phyloP scores from a whole-genome alignment of 768 basidiomycete species.

The Royoungia palumana region DNA sequence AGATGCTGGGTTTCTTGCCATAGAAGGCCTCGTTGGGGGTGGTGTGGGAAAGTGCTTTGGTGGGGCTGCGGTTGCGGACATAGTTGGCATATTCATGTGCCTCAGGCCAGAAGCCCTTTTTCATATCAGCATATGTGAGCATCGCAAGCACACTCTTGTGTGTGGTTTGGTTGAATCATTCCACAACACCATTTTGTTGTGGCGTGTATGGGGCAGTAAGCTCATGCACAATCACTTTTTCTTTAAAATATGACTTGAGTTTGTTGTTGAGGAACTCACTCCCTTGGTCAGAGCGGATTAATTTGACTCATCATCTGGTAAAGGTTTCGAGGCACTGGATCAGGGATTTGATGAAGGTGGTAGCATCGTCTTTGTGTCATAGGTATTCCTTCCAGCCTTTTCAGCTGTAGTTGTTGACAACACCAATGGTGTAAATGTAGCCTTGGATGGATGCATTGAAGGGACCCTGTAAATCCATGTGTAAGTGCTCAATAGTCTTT shows the following conservation, averaged over 20 bases:
- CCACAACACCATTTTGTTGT: not conserved
- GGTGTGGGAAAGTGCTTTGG: not conserved
- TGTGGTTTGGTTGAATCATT: conserved; percentile 26
- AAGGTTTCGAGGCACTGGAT: not conserved
- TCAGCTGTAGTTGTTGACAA: conserved; percentile 5
- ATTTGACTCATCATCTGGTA: not conserved
- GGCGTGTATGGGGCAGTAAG: not conserved
- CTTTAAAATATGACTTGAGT: not conserved
- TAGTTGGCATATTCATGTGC: conserved; percentile 4
- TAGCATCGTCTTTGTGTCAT: conserved; percentile 1
- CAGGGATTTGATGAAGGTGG: not conserved
- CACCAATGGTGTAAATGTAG: conserved; percentile 1
- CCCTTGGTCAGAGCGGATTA: not conserved
- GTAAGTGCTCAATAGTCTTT: not conserved
- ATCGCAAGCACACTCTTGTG: conserved; percentile 23
- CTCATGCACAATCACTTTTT: not conserved
- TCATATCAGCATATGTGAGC: conserved; percentile 10
- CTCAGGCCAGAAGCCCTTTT: conserved; percentile 19
- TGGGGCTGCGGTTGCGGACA: not conserved
- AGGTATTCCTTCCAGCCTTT: conserved; percentile 15
- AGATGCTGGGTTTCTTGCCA: too few species aligned
- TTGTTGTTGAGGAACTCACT: too few species aligned
- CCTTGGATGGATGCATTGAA: conserved; percentile 5
- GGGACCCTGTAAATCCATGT: not conserved
- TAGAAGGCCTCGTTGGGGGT: not conserved